These are phyloP conservation scores for Pichia deserticola DNA, from an alignment of 805 yeast genomes.

Conservation along the genomic window DNA sequence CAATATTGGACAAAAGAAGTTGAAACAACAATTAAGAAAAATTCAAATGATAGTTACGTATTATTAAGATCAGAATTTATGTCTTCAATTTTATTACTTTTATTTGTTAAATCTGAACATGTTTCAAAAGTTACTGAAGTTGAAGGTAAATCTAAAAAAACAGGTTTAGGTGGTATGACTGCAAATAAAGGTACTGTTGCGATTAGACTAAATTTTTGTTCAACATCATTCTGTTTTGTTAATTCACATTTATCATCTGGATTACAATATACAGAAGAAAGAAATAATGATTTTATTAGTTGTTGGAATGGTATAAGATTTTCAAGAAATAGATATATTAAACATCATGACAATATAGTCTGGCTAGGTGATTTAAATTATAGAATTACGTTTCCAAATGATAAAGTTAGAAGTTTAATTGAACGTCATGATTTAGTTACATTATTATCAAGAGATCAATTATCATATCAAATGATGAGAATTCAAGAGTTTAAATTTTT, in stretches of 20 bases:
- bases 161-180: slow-evolving; percentile 94
- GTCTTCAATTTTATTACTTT: slow-evolving; percentile 57
- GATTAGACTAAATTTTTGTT: slow-evolving; percentile 75
- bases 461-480: slow-evolving; percentile 62
- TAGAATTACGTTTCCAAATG: slow-evolving; percentile 65
- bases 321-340: slow-evolving; percentile 64
- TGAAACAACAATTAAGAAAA: slow-evolving; percentile 48
- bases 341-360: slow-evolving; percentile 77
- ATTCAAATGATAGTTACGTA: slow-evolving; percentile 38
- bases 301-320: slow-evolving; percentile 72
- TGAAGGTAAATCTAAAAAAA: slow-evolving; percentile 90
- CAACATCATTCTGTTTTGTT: slow-evolving; percentile 73
- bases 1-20: slow-evolving; percentile 72
- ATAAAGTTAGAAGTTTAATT: slow-evolving; percentile 57
- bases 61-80: slow-evolving; percentile 68
- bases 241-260: slow-evolving; percentile 97
- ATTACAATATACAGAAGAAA: slow-evolving; percentile 65
- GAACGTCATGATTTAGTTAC: slow-evolving; percentile 36
- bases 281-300: slow-evolving; percentile 77
- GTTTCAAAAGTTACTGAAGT: slow-evolving; percentile 61
- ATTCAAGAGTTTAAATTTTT: slow-evolving; percentile 70
- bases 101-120: slow-evolving; percentile 50
- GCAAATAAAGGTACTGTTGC: slow-evolving; percentile 98
- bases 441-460: slow-evolving; percentile 69
- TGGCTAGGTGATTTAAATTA: slow-evolving; percentile 97